Percentiles rank a stretch among this genome's conserved stretches.
phyloP scores from a whole-genome alignment of 495 filamentous ascomycete genomes.

The Halenospora varia region DNA sequence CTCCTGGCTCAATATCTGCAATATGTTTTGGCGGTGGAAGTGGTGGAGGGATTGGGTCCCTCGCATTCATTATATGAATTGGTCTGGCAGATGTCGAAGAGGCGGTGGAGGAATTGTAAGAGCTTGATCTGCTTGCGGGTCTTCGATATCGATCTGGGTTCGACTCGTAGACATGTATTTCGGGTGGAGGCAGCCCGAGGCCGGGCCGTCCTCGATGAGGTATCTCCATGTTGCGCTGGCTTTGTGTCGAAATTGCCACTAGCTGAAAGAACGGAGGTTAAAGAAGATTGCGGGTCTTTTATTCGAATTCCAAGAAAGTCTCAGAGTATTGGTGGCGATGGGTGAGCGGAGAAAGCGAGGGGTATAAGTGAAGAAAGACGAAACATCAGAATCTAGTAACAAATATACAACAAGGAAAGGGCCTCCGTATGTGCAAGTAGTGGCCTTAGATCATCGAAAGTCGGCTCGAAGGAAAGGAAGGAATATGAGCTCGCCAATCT shows the following conservation, averaged over 20 bases:
- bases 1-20: slow-evolving; percentile 29
- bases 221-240: slow-evolving; percentile 49
- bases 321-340: slow-evolving; percentile 17
- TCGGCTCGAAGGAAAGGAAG: background rate
- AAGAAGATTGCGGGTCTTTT: slow-evolving; percentile 3
- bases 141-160: slow-evolving; percentile 46
- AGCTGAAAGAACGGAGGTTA: slow-evolving; percentile 26
- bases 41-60: slow-evolving; percentile 45
- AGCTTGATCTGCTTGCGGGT: slow-evolving; percentile 40
- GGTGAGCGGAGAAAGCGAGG: slow-evolving; percentile 19
- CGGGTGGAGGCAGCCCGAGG: slow-evolving; percentile 38
- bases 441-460: slow-evolving; percentile 17
- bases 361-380: slow-evolving; percentile 11
- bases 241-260: slow-evolving; percentile 26
- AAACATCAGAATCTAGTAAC: slow-evolving; percentile 20
- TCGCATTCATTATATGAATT: slow-evolving; percentile 42
- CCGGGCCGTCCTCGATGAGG: slow-evolving; percentile 39
- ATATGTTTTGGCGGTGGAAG: slow-evolving; percentile 45
- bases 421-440: slow-evolving; percentile 1
- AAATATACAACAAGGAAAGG: slow-evolving; percentile 20
- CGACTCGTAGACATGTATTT: slow-evolving; percentile 51
- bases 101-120: slow-evolving; percentile 40
- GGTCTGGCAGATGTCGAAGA: slow-evolving; percentile 37
- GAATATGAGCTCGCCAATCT: background rate
- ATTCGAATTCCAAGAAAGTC: slow-evolving; percentile 5